Evolutionary conservation across 2,329 filamentous ascomycete genomes (phyloP), one percentile per base, ranked within the genome.

Genomic region (Penicillium sp.): DNA sequence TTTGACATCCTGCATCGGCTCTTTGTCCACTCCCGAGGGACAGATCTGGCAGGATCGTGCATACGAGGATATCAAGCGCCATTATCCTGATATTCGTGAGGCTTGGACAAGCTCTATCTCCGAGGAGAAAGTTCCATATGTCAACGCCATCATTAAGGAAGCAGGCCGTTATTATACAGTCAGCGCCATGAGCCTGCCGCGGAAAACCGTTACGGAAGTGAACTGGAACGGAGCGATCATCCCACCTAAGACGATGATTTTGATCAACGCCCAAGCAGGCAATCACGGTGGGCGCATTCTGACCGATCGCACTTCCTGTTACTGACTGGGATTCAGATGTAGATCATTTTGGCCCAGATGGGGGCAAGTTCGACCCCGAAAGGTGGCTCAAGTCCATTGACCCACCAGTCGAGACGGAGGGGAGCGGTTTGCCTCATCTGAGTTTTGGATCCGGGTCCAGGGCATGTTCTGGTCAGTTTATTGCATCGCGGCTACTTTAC

Each of bases 111-210:
- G 80, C 58, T 90, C 87, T 59, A 82, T 89, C 1, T 73, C 83
- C 5, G 89, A 92, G 70, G 89, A 92, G 69, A 90, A 88, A 66
- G 80, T 90, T 0, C 85, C 87, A 0, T 93, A 91, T 71, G 79
- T 93, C 57, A 89, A 88, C 0, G 89, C 89, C 0, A 80, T 93
- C 1, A 87, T 90, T 64, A 91, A 92, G 68, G 90, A 93, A 72
- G 86, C 88, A 0, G 81, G 91, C 0, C 83, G 90, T 8, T 93
- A 85, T 80, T 93, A 89, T 81, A 89, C 86, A 2, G 89, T 92
- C 38, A 88, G 91, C 62, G 86, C 89, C 2, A 87, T 93, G 70
- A 90, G 85, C 63, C 79, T 93, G 0, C 90, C 90, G 0, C 80
- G 90, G 6, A 85, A 85, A 16, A 88, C 82, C 43, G 87, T 89